Percentiles rank a stretch among this genome's conserved stretches.
phyloP scores from a whole-genome alignment of 2,329 filamentous ascomycete genomes.

The Geosmithia putterillii region DNA sequence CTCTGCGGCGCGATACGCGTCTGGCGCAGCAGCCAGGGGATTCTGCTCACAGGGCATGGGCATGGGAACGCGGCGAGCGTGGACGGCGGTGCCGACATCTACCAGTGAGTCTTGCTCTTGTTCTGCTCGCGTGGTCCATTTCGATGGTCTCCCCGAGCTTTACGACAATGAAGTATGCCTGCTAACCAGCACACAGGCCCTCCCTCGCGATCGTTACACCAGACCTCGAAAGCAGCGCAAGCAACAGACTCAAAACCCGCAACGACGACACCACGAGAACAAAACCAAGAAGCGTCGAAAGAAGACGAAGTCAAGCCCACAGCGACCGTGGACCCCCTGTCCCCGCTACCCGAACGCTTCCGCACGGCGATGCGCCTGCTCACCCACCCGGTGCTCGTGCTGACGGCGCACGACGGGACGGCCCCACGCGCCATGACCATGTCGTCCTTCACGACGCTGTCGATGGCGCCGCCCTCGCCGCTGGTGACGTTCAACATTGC shows the following conservation, averaged over 20 bases:
- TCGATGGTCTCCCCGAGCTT: too few species aligned
- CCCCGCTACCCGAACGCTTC: slow-evolving; percentile 30
- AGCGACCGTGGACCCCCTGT: background rate
- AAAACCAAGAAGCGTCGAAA: background rate
- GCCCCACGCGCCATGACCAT: slow-evolving; percentile 41
- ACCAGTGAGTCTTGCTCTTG: too few species aligned
- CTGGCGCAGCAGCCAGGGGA: background rate
- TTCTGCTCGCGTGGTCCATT: too few species aligned
- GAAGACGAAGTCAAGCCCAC: background rate
- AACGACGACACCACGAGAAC: too few species aligned
- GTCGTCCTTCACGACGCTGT: slow-evolving; percentile 46
- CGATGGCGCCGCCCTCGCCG: slow-evolving; percentile 32
- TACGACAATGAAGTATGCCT: too few species aligned
- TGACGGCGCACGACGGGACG: slow-evolving; percentile 28
- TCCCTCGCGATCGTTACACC: too few species aligned
- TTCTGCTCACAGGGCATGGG: background rate
- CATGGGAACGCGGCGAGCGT: background rate
- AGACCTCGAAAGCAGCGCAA: too few species aligned
- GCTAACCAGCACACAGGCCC: too few species aligned
- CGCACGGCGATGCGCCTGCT: slow-evolving; percentile 41
- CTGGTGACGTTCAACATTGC: slow-evolving; percentile 45
- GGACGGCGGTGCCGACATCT: too few species aligned
- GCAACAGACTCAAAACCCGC: too few species aligned
- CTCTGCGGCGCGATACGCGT: background rate
- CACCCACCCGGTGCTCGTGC: slow-evolving; percentile 42